phyloP scores from a whole-genome alignment of 2,329 filamentous ascomycete genomes.

The Pyricularia pennisetigena region DNA sequence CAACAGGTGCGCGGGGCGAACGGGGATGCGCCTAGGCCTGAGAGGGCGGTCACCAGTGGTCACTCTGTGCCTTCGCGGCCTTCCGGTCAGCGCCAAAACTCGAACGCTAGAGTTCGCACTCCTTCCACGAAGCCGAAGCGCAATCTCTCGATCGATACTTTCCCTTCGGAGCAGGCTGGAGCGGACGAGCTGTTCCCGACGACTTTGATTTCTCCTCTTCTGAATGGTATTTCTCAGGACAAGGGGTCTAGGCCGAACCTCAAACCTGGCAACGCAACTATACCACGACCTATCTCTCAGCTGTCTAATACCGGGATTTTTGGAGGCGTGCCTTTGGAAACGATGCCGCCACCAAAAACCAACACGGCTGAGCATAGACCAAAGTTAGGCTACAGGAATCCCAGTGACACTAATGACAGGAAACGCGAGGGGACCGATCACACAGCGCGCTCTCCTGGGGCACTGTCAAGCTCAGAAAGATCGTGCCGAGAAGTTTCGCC shows the following conservation, averaged over 20 bases:
- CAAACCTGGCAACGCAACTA: conserved; percentile 12
- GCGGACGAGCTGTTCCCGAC: conserved; percentile 20
- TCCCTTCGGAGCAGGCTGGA: conserved; percentile 13
- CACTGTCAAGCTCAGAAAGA: conserved; percentile 11
- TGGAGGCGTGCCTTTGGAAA: conserved; percentile 21
- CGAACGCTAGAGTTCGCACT: conserved; percentile 22
- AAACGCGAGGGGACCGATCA: conserved; percentile 14
- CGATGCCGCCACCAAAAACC: conserved; percentile 20
- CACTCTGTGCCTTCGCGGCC: background rate
- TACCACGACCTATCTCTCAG: conserved; percentile 23
- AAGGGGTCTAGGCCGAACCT: conserved; percentile 13
- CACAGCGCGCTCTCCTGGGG: conserved; percentile 8
- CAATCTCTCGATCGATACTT: conserved; percentile 22
- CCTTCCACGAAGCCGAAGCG: conserved; percentile 19
- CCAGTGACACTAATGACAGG: conserved; percentile 10
- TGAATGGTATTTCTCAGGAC: conserved; percentile 12
- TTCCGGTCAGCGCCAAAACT: conserved; percentile 17
- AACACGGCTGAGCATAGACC: conserved; percentile 12
- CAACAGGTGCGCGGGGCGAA: background rate
- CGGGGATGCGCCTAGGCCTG: background rate
- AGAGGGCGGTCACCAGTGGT: background rate
- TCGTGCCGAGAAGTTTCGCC: conserved; percentile 13
- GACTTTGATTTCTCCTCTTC: conserved; percentile 18
- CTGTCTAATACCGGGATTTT: conserved; percentile 21
- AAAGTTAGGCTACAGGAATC: conserved; percentile 12